These are phyloP conservation scores for Scheffersomyces illinoinensis DNA, from an alignment of 1,139 yeast genomes.

Conservation along the genomic window DNA sequence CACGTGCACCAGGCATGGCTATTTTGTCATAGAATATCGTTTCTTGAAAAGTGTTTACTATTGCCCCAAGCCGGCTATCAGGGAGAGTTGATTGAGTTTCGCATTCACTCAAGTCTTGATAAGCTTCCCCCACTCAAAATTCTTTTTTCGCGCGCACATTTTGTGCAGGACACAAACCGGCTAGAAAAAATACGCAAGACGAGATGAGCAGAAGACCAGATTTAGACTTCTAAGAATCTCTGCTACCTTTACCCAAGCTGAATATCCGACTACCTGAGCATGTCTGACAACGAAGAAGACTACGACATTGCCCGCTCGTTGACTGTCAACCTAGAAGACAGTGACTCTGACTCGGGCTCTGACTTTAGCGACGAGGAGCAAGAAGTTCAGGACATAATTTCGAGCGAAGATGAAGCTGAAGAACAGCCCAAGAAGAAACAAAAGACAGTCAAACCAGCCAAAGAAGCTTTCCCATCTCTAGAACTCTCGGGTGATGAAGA, in stretches of 20 bases:
- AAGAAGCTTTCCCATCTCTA: constrained; percentile 55
- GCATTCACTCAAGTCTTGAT: not conserved
- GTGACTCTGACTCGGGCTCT: constrained; percentile 41
- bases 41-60: not conserved
- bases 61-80: not conserved
- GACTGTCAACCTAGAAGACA: constrained; percentile 44
- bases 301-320: constrained; percentile 69
- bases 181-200: not conserved
- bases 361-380: constrained; percentile 29
- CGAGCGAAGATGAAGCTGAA: constrained; percentile 50
- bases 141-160: not conserved
- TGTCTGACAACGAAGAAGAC: constrained; percentile 59
- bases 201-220: not conserved
- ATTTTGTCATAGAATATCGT: not conserved
- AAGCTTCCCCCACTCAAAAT: not conserved
- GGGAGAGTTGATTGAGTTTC: not conserved
- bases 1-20: not conserved
- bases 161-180: not conserved
- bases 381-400: constrained; percentile 61
- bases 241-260: not conserved
- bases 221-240: not conserved
- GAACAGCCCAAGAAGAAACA: constrained; percentile 22
- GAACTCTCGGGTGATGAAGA: constrained; percentile 70
- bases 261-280: constrained; percentile 6
- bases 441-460: constrained; percentile 16